These are phyloP conservation scores for Penicillium paradoxum DNA, from an alignment of 495 filamentous ascomycete species.

Conservation along the genomic window DNA sequence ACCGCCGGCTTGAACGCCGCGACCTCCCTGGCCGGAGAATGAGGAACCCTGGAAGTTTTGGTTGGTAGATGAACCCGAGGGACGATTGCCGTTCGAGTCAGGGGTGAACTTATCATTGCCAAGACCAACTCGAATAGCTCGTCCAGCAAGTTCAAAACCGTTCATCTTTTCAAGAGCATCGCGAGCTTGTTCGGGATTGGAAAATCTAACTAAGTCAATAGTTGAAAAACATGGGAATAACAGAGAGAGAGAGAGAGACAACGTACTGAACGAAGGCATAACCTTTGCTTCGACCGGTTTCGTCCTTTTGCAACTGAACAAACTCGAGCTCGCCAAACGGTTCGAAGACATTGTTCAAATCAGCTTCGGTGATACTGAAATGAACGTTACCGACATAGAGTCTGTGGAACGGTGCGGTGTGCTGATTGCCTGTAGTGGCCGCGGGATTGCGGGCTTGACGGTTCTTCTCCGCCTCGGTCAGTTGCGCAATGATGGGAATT, in stretches of 20 bases:
- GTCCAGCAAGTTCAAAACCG: slow-evolving; percentile 96
- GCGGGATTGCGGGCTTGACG: slow-evolving; percentile 88
- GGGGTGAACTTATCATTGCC: slow-evolving; percentile 99
- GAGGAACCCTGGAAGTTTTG: slow-evolving; percentile 87
- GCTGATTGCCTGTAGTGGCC: slow-evolving; percentile 55
- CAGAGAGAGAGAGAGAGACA: not conserved
- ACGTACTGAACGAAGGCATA: slow-evolving; percentile 99
- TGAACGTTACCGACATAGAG: slow-evolving; percentile 99
- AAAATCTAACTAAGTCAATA: slow-evolving; percentile 58
- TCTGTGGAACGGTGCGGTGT: slow-evolving; percentile 91
- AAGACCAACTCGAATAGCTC: slow-evolving; percentile 96
- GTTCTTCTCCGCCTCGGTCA: slow-evolving; percentile 99
- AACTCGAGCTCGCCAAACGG: slow-evolving; percentile 98
- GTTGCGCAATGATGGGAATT: slow-evolving; percentile 96
- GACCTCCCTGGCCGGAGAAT: slow-evolving; percentile 88
- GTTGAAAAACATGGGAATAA: not conserved
- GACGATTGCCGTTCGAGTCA: slow-evolving; percentile 90
- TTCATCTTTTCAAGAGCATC: slow-evolving; percentile 99
- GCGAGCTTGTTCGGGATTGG: slow-evolving; percentile 83
- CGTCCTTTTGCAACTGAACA: slow-evolving; percentile 94
- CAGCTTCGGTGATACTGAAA: slow-evolving; percentile 97
- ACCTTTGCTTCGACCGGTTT: slow-evolving; percentile 82
- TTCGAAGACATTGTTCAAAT: slow-evolving; percentile 94
- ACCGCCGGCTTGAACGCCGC: slow-evolving; percentile 78
- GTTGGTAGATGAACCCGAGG: slow-evolving; percentile 67